Percentiles rank a stretch among this genome's conserved stretches.
phyloP scores from a whole-genome alignment of 768 basidiomycete species.

The Mycena pura region DNA sequence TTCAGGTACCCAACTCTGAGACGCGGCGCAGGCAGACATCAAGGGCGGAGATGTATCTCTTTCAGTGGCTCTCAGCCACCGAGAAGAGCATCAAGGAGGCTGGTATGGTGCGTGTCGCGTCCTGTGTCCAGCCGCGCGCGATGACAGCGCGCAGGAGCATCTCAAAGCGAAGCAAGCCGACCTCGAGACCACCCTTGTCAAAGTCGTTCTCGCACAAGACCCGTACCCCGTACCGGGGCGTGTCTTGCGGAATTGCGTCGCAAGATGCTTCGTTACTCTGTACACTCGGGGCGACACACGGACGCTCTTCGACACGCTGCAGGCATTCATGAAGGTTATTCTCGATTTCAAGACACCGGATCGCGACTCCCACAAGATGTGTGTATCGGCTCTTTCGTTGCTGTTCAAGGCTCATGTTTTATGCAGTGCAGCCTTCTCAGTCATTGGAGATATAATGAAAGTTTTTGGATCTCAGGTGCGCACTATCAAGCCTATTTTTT shows the following conservation, averaged over 20 bases:
- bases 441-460: slow-evolving; percentile 89
- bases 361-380: slow-evolving; percentile 73
- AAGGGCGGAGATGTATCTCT: slow-evolving; percentile 80
- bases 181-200: slow-evolving; percentile 69
- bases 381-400: slow-evolving; percentile 33
- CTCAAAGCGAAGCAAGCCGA: slow-evolving; percentile 68
- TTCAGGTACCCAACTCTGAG: slow-evolving; percentile 7
- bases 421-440: slow-evolving; percentile 80
- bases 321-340: slow-evolving; percentile 75
- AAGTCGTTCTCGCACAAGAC: slow-evolving; percentile 67
- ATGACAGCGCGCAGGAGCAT: slow-evolving; percentile 57
- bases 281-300: slow-evolving; percentile 85
- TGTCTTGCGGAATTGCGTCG: slow-evolving; percentile 78
- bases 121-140: background rate
- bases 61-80: slow-evolving; percentile 79
- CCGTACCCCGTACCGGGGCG: slow-evolving; percentile 87
- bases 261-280: slow-evolving; percentile 75
- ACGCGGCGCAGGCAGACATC: slow-evolving; percentile 60
- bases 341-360: slow-evolving; percentile 73
- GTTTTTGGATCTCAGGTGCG: slow-evolving; percentile 83
- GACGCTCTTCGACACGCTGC: slow-evolving; percentile 86
- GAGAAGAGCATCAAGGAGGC: slow-evolving; percentile 63
- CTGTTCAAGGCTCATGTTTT: slow-evolving; percentile 6
- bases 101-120: slow-evolving; percentile 53
- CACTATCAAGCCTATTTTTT: background rate